Conservation (phyloP, 2,329 filamentous ascomycete species). For the Pseudocercospora vitis region DNA sequence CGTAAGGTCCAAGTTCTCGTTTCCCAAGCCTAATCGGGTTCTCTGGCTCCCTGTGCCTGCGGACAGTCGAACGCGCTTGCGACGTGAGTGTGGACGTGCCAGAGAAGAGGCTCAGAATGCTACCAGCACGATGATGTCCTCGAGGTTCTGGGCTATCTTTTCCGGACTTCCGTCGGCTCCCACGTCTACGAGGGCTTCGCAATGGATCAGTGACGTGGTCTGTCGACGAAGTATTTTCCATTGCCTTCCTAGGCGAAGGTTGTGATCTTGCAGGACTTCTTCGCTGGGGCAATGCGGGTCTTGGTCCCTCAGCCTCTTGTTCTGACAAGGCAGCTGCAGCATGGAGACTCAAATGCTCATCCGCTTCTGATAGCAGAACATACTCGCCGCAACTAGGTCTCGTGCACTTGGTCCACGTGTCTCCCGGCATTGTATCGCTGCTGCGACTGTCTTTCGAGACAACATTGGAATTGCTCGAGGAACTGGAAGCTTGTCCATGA, state of each 20-base stretch:
- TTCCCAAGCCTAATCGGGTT: constrained; percentile 36
- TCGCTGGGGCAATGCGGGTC: constrained; percentile 23
- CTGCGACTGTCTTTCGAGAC: constrained; percentile 1
- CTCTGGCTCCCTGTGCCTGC: constrained; percentile 12
- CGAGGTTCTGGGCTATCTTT: neutral
- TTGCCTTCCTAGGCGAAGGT: constrained; percentile 2
- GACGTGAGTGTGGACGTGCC: constrained; percentile 18
- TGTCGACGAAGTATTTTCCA: constrained; percentile 1
- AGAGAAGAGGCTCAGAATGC: constrained; percentile 22
- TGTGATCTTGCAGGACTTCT: constrained; percentile 13
- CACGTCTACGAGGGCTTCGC: constrained; percentile 14
- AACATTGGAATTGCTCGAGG: constrained; percentile 1
- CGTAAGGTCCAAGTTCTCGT: constrained; percentile 50
- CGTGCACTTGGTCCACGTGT: constrained; percentile 42
- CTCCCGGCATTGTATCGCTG: constrained; percentile 21
- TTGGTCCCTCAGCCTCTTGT: constrained; percentile 38
- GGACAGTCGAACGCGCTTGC: constrained; percentile 12
- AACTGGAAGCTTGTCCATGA: neutral
- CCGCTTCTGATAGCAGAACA: constrained; percentile 43
- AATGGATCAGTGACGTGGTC: neutral
- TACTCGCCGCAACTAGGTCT: constrained; percentile 46
- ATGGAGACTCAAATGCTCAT: constrained; percentile 51
- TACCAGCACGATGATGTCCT: neutral
- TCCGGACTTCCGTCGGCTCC: constrained; percentile 7
- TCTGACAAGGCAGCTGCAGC: constrained; percentile 37